A percentile compares a stretch with the other conserved stretches of the same genome.
These are phyloP conservation scores for Candida michaelii DNA, from an alignment of 805 yeast species.

Conservation along the genomic window DNA sequence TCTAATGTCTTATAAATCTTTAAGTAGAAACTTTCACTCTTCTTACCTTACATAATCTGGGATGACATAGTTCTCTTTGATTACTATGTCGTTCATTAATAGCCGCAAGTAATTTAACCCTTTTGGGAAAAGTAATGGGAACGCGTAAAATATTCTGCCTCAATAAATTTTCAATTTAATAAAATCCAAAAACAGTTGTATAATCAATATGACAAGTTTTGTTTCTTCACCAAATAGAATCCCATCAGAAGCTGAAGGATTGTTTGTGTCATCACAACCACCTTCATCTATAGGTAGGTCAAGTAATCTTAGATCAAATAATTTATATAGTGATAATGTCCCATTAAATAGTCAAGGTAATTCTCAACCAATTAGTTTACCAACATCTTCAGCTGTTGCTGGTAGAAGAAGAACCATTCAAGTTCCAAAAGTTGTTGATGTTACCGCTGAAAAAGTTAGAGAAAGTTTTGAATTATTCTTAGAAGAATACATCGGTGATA, in stretches of 20 bases:
- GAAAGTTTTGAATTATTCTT: constrained; percentile 87
- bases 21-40: too few relatives aligned
- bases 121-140: constrained; percentile 18
- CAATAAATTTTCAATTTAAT: neutral
- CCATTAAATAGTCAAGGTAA: constrained; percentile 9
- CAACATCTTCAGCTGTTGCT: constrained; percentile 19
- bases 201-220: constrained; percentile 34
- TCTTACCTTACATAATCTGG: too few relatives aligned
- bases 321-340: constrained; percentile 26
- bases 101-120: constrained; percentile 16
- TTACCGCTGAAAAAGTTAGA: constrained; percentile 90
- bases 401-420: constrained; percentile 60
- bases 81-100: neutral
- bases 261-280: constrained; percentile 41
- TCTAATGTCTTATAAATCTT: too few relatives aligned
- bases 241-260: constrained; percentile 45
- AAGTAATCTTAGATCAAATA: constrained; percentile 31
- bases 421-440: constrained; percentile 85
- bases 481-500: constrained; percentile 52
- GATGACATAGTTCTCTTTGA: too few relatives aligned
- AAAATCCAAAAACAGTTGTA: neutral
- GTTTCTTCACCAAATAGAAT: constrained; percentile 44
- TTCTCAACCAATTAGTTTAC: constrained; percentile 9
- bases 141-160: constrained; percentile 6
- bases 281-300: constrained; percentile 42